Evolutionary conservation across 352 stramenopile genomes (phyloP).

Genomic region (Phytopythium chamaehyphon): DNA sequence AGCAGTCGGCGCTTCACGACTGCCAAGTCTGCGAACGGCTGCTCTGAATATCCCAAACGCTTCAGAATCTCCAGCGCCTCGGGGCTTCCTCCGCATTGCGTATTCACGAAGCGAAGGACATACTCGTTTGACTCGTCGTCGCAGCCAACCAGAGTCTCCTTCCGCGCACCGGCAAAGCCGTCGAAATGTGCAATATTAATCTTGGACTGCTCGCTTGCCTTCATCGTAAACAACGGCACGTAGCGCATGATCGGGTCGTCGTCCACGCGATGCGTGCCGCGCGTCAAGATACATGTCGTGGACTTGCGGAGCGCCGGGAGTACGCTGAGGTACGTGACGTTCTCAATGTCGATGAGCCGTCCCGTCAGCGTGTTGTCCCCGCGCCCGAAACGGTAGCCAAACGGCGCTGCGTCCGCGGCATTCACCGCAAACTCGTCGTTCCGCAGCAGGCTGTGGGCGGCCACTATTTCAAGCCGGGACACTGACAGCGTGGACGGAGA

Average conservation of each 20-base stretch:
- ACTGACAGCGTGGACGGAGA: conserved; percentile 21
- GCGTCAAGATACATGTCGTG: conserved; percentile 58
- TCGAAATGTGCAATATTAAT: conserved; percentile 25
- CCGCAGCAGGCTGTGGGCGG: conserved; percentile 33
- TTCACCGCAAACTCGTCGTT: conserved; percentile 18
- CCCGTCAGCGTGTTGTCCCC: conserved; percentile 37
- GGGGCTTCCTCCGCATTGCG: conserved; percentile 21
- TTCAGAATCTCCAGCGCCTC: conserved; percentile 47
- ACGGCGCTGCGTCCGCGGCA: conserved; percentile 13
- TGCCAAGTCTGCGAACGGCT: conserved; percentile 60
- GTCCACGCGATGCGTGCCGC: conserved; percentile 48
- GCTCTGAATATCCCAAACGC: conserved; percentile 33
- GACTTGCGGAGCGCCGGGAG: conserved; percentile 47
- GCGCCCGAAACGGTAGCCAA: conserved; percentile 39
- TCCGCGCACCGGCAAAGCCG: conserved; percentile 22
- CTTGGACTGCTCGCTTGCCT: conserved; percentile 19
- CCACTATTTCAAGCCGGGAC: conserved; percentile 42
- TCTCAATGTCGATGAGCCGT: conserved; percentile 20
- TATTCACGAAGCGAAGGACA: conserved; percentile 56
- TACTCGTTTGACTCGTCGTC: conserved; percentile 70
- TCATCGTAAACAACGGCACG: conserved; percentile 46
- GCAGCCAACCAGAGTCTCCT: conserved; percentile 39
- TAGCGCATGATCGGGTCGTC: conserved; percentile 84
- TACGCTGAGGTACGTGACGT: conserved; percentile 37
- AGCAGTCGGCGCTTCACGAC: conserved; percentile 36